Evolutionary conservation across 2,329 filamentous ascomycete species (phyloP).

Genomic region (Tolypocladium tropicale): DNA sequence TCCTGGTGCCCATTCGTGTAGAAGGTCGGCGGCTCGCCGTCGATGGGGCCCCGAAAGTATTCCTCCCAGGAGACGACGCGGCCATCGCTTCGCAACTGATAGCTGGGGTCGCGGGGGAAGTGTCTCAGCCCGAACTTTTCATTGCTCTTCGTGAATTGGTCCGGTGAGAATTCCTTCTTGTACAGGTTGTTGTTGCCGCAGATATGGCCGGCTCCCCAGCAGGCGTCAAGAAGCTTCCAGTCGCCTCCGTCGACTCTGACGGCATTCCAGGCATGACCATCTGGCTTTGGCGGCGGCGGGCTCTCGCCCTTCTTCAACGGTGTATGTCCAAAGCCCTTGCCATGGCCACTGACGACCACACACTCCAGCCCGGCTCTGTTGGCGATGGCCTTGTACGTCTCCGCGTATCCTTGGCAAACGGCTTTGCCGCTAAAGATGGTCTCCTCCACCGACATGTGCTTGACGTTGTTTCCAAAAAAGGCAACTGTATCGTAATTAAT

Average conservation of each 20-base stretch:
- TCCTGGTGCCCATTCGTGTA: slow-evolving; percentile 36
- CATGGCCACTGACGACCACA: slow-evolving; percentile 64
- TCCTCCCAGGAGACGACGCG: slow-evolving; percentile 65
- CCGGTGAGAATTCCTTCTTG: slow-evolving; percentile 55
- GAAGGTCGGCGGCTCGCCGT: slow-evolving; percentile 36
- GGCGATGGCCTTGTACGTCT: slow-evolving; percentile 70
- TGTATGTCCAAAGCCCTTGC: slow-evolving; percentile 73
- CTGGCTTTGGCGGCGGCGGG: slow-evolving; percentile 51
- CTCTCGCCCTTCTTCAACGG: slow-evolving; percentile 52
- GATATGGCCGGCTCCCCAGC: slow-evolving; percentile 82
- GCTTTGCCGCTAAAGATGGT: slow-evolving; percentile 70
- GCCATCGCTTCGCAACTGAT: slow-evolving; percentile 70
- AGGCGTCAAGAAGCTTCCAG: slow-evolving; percentile 88
- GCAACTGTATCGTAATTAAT: slow-evolving; percentile 71
- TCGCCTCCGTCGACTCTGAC: slow-evolving; percentile 75
- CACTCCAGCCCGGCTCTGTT: slow-evolving; percentile 70
- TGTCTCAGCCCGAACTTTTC: slow-evolving; percentile 74
- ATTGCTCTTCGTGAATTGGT: slow-evolving; percentile 52
- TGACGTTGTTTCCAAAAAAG: slow-evolving; percentile 65
- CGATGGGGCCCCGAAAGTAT: slow-evolving; percentile 57
- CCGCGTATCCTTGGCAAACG: slow-evolving; percentile 87
- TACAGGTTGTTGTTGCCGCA: slow-evolving; percentile 44
- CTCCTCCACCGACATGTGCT: slow-evolving; percentile 56
- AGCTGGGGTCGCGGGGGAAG: slow-evolving; percentile 56
- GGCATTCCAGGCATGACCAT: slow-evolving; percentile 84